Evolutionary conservation across 805 yeast species (phyloP).

Genomic region (Saccharomycopsis javanensis): DNA sequence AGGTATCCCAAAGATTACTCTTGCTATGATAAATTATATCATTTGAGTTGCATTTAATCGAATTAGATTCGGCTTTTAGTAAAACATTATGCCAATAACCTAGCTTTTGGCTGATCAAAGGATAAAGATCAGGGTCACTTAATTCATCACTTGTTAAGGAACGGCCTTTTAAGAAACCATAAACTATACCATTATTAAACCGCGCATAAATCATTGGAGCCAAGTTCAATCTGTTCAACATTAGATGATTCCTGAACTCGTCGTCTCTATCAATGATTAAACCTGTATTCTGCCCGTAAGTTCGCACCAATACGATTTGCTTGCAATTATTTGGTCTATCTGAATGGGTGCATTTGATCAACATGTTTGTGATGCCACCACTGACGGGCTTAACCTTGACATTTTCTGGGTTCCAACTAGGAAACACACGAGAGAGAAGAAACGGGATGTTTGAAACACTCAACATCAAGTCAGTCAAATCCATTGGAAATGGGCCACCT

Average conservation of each 20-base stretch:
- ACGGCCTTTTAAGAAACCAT: slow-evolving; percentile 59
- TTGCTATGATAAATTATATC: not conserved
- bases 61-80: not conserved
- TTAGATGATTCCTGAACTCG: slow-evolving; percentile 62
- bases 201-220: slow-evolving; percentile 65
- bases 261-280: slow-evolving; percentile 64
- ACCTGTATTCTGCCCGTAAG: slow-evolving; percentile 67
- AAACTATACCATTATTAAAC: slow-evolving; percentile 63
- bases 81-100: slow-evolving; percentile 56
- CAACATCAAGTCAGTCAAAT: slow-evolving; percentile 7
- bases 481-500: slow-evolving; percentile 8
- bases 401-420: slow-evolving; percentile 27
- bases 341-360: slow-evolving; percentile 35
- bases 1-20: slow-evolving; percentile 39
- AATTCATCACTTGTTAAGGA: slow-evolving; percentile 50
- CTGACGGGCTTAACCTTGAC: slow-evolving; percentile 38
- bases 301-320: slow-evolving; percentile 48
- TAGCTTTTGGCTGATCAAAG: slow-evolving; percentile 51
- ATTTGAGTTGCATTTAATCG: not conserved
- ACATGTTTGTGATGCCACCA: slow-evolving; percentile 59
- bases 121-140: slow-evolving; percentile 36
- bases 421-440: slow-evolving; percentile 36
- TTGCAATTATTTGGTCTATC: slow-evolving; percentile 16
- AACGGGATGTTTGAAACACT: slow-evolving; percentile 27
- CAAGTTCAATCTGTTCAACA: slow-evolving; percentile 45